Conservation (phyloP, 139 green algal species). For the Dunaliella primolecta region DNA sequence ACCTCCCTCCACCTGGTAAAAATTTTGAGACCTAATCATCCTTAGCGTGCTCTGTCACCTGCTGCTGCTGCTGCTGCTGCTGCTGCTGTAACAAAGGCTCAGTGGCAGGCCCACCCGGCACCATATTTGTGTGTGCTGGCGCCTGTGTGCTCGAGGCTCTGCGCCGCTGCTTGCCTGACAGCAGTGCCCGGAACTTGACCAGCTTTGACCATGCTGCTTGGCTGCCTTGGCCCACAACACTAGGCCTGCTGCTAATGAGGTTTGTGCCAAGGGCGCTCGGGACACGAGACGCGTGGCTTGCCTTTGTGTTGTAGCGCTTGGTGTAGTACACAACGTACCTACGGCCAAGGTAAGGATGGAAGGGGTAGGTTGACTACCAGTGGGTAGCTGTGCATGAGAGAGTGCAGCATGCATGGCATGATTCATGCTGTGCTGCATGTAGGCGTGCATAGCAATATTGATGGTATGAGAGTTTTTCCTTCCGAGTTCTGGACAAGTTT, state of each 20-base stretch:
- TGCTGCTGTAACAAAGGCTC: not conserved
- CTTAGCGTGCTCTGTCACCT: not conserved
- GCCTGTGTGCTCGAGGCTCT: not conserved
- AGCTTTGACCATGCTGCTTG: not conserved
- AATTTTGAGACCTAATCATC: no score
- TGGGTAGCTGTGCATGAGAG: no score
- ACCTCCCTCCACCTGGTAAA: no score
- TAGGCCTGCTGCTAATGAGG: not conserved
- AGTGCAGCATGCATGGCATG: no score
- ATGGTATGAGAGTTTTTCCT: no score
- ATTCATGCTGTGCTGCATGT: no score
- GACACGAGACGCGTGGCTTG: not conserved
- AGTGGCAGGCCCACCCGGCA: not conserved
- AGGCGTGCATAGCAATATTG: no score
- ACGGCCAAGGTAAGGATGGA: no score
- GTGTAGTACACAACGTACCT: not conserved
- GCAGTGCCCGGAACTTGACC: not conserved
- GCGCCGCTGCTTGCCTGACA: not conserved
- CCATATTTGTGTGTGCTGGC: not conserved
- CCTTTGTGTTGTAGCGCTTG: not conserved
- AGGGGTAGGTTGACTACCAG: no score
- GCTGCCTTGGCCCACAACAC: not conserved
- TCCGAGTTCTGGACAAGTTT: no score
- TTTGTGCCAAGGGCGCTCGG: no score
- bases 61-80: conserved; percentile 7